Conservation (phyloP, 163 green algal species). For the Scenedesmus sp. region DNA sequence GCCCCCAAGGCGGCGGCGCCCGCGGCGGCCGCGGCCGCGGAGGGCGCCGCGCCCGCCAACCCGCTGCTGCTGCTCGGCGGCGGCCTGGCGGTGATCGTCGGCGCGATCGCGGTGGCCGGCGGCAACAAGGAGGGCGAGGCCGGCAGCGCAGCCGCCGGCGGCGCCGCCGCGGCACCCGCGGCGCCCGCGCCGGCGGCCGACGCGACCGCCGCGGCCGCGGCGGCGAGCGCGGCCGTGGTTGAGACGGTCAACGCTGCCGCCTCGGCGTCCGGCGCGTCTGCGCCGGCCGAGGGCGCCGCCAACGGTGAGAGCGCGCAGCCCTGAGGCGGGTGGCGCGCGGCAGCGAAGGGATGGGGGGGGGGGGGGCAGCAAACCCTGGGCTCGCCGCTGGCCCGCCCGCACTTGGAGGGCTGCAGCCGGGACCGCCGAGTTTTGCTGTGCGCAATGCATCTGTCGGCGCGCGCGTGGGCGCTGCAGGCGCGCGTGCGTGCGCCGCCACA, state of each 20-base stretch:
- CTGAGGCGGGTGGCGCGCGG: no score
- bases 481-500: no score
- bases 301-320: conserved; percentile 11
- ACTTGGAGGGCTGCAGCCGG: no score
- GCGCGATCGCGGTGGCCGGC: conserved; percentile 5
- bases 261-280: conserved; percentile 9
- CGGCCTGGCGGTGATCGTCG: conserved; percentile 17
- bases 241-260: no score
- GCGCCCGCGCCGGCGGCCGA: neutral
- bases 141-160: conserved; percentile 20
- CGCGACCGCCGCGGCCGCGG: neutral
- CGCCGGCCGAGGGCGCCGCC: neutral
- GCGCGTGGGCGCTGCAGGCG: no score
- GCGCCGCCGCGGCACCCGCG: neutral
- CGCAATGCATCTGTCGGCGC: no score
- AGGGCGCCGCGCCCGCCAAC: conserved; percentile 1
- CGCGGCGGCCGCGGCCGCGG: conserved; percentile 5
- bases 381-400: no score
- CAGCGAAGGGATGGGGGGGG: no score
- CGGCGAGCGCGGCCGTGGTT: neutral
- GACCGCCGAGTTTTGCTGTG: no score
- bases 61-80: neutral
- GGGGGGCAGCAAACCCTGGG: no score
- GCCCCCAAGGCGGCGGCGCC: neutral
- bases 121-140: neutral